These are phyloP conservation scores for Enterospora canceri DNA, from an alignment of 371 early-diverging fungal genomes.

Conservation along the genomic window DNA sequence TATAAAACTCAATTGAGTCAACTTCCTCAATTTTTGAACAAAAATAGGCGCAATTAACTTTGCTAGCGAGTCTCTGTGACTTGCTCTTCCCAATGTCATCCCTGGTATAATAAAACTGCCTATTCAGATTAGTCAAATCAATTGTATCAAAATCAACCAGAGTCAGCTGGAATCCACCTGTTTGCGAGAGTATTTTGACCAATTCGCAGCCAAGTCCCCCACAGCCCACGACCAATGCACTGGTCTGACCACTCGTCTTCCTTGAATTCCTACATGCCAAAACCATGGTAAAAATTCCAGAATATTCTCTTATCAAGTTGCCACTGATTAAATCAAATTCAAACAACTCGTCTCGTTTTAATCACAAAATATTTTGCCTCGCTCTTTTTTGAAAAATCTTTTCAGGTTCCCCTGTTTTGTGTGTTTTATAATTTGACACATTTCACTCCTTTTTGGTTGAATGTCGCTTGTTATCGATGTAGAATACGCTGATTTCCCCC, in stretches of 20 bases:
- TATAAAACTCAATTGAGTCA: conserved; percentile 68
- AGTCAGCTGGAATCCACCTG: conserved; percentile 9
- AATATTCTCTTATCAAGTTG: not conserved
- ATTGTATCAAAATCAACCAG: conserved; percentile 89
- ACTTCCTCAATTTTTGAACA: conserved; percentile 13
- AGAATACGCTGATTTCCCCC: conserved; percentile 52
- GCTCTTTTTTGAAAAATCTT: not conserved
- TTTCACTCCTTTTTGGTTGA: too few species aligned
- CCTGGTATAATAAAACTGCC: conserved; percentile 86
- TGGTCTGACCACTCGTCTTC: not conserved
- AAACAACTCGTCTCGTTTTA: not conserved
- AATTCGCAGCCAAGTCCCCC: conserved; percentile 98
- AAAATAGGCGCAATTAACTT: not conserved
- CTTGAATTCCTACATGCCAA: not conserved
- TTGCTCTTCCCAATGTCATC: conserved; percentile 80
- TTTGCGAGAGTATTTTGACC: conserved; percentile 61
- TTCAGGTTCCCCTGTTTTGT: not conserved
- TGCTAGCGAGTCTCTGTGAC: conserved; percentile 58
- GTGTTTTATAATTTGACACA: not conserved
- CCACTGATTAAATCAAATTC: not conserved
- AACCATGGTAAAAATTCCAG: not conserved
- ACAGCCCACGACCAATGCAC: conserved; percentile 46
- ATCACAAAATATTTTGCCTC: not conserved
- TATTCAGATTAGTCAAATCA: conserved; percentile 86
- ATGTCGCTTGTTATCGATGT: conserved; percentile 28